Base-by-base conservation (phyloP, 371 early-diverging fungal genomes). In the Mortierella sp. region DNA sequence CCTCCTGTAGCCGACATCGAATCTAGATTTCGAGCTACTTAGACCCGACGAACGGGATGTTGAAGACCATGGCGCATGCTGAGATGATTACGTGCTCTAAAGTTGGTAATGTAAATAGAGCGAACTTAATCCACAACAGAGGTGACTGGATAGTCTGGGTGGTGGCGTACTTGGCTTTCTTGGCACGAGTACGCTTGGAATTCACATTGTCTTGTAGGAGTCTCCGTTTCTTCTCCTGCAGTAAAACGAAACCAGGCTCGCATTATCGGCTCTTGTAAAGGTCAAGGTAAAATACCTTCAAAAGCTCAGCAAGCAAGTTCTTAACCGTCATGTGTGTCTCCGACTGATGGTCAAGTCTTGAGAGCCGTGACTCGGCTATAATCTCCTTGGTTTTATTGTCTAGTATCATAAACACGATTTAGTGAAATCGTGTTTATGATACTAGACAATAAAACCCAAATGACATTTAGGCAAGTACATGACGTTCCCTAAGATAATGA, bases 381-480 rank as follows among this genome's bases (percentile, higher is more conserved):
- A 30, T 57, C 57, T 57, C 16, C 57, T 57, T 57, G 57, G 57
- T n/a, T n/a, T n/a, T n/a, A n/a, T n/a, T n/a, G n/a, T n/a, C n/a
- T n/a, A n/a, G n/a, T n/a, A n/a, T n/a, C n/a, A 57, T n/a, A 57
- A 57, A 28, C 26, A 57, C 30, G 6, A 57, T 57, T 57, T 15
- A 29, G 29, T 7, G 57, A 57, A 28, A 57, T 7, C 14, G 57
- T 57, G 29, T 57, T 57, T 16, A 57, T 57, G 57, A 57, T 57
- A 57, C 30, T 14, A 25, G 30, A 57, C 57, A 57, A 21, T 18
- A 57, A 57, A 29, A 57, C 57, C 57, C 29, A 28, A 57, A 14
- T 26, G 57, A 7, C 1, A n/a, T 28, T 30, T 28, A 57, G 29
- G 29, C 37, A 37, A 37, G 37, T 5, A 37, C n/a, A n/a, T n/a